A percentile compares a stretch with the other conserved stretches of the same genome.
Evolutionary conservation across 2,329 filamentous ascomycete species (phyloP).

Genomic region (Colletotrichum liaoningense): DNA sequence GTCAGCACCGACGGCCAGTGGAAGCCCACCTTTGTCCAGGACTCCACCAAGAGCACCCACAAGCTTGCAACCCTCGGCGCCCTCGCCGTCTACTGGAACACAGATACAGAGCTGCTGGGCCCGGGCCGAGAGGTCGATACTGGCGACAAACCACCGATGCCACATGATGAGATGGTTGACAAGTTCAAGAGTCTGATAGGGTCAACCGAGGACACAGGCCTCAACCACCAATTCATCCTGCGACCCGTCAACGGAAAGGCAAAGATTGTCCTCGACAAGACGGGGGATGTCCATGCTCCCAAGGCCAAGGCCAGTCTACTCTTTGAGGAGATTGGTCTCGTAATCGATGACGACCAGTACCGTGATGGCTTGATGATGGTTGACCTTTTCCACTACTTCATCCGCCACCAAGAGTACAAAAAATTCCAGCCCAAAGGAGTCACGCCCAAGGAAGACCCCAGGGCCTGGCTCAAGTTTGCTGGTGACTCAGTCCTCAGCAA

Average conservation of each 20-base stretch:
- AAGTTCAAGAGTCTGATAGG: conserved; percentile 85
- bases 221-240: conserved; percentile 89
- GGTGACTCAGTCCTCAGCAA: conserved; percentile 89
- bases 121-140: conserved; percentile 79
- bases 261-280: conserved; percentile 95
- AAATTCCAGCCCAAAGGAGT: conserved; percentile 86
- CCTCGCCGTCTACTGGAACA: conserved; percentile 97
- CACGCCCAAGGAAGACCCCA: conserved; percentile 87
- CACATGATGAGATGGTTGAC: conserved; percentile 81
- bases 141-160: conserved; percentile 68
- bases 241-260: conserved; percentile 96
- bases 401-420: conserved; percentile 97
- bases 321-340: conserved; percentile 97
- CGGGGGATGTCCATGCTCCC: conserved; percentile 79
- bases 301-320: conserved; percentile 91
- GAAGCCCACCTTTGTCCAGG: conserved; percentile 96
- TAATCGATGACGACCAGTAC: conserved; percentile 98
- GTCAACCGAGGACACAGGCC: conserved; percentile 69
- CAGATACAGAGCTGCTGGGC: conserved; percentile 86
- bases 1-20: conserved; percentile 95
- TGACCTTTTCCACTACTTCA: conserved; percentile 98
- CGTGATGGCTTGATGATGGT: conserved; percentile 98
- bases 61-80: conserved; percentile 93
- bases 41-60: conserved; percentile 84
- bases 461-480: conserved; percentile 93